Conservation (phyloP, 139 green algal genomes). For the Chlamydomonas sphaeroides region DNA sequence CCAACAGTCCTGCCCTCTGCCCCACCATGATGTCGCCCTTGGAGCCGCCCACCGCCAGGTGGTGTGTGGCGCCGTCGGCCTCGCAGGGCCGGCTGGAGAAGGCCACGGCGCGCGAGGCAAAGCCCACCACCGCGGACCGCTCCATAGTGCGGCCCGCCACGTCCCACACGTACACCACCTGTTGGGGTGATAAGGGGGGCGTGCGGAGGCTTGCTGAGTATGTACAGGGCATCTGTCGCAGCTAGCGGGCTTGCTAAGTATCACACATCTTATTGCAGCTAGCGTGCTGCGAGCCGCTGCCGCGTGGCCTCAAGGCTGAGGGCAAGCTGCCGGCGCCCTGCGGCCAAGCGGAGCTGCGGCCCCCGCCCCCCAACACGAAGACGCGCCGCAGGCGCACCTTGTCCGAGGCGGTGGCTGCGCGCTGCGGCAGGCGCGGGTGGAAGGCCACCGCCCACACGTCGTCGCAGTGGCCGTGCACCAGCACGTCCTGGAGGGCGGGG, state of each 20-base stretch:
- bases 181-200: no score
- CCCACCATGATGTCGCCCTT: slow-evolving; percentile 69
- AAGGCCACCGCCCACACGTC: slow-evolving; percentile 68
- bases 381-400: not conserved
- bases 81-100: slow-evolving; percentile 54
- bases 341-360: no score
- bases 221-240: no score
- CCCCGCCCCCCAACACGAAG: no score
- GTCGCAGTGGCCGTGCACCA: slow-evolving; percentile 70
- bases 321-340: no score
- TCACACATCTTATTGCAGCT: no score
- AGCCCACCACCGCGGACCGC: slow-evolving; percentile 57
- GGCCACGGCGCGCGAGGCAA: slow-evolving; percentile 49
- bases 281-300: no score
- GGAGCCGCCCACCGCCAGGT: slow-evolving; percentile 67
- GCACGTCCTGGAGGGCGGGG: slow-evolving; percentile 50
- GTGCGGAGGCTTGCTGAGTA: no score
- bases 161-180: slow-evolving; percentile 67
- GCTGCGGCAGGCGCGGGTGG: slow-evolving; percentile 58
- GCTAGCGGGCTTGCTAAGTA: no score
- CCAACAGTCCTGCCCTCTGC: no score
- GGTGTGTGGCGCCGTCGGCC: slow-evolving; percentile 39
- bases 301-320: no score
- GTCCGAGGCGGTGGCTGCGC: slow-evolving; percentile 67
- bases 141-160: slow-evolving; percentile 43